Percentiles rank a stretch among this genome's conserved stretches.
Evolutionary conservation across 257 asterid species (phyloP).

Genomic region (Cynanchum wilfordii): DNA sequence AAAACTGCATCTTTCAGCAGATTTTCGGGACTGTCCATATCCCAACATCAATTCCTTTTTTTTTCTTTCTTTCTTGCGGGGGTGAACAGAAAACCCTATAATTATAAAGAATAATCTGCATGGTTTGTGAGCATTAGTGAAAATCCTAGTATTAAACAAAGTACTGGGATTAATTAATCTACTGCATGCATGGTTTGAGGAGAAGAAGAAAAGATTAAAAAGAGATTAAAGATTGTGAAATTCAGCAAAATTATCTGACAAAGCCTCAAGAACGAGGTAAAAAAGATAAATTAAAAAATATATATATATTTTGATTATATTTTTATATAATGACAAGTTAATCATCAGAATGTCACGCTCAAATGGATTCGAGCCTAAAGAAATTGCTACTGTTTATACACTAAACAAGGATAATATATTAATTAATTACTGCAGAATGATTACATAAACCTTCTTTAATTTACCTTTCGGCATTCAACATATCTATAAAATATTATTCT

Average conservation of each 20-base stretch:
- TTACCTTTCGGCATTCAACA: constrained; percentile 5
- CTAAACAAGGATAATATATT: too few relatives aligned
- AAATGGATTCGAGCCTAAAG: constrained; percentile 22
- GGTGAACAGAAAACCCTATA: neutral
- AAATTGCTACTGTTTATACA: neutral
- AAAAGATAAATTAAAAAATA: constrained; percentile 4
- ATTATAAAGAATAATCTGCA: neutral
- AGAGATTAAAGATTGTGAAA: constrained; percentile 18
- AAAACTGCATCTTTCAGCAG: constrained; percentile 8
- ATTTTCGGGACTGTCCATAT: constrained; percentile 19
- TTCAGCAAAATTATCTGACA: constrained; percentile 19
- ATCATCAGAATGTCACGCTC: constrained; percentile 12
- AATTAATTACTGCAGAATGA: neutral
- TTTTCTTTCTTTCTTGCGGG: neutral
- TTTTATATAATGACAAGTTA: constrained; percentile 3
- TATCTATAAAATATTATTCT: neutral
- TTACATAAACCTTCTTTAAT: neutral
- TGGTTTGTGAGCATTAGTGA: neutral
- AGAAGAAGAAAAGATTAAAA: neutral
- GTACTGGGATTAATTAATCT: neutral
- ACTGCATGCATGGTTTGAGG: neutral
- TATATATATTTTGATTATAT: constrained; percentile 11
- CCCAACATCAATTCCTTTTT: neutral
- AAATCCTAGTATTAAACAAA: neutral
- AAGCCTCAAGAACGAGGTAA: constrained; percentile 7